phyloP scores from a whole-genome alignment of 2,329 filamentous ascomycete species.

The Nannizziopsis arthrosporioides region DNA sequence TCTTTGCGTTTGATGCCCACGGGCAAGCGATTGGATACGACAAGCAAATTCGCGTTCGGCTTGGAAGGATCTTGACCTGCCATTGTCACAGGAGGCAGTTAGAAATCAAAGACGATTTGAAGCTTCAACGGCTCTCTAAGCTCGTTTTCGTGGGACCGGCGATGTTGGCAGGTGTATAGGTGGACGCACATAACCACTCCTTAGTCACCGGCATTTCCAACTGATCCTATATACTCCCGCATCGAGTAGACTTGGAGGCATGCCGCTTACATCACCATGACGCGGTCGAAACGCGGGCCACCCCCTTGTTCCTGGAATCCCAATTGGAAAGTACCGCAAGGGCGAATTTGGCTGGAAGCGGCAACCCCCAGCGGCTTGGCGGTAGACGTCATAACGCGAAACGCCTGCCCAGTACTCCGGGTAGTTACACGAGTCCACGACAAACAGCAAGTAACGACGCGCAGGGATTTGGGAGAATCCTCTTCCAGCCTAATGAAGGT shows the following conservation, averaged over 20 bases:
- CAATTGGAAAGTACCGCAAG: too few species aligned
- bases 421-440: too few species aligned
- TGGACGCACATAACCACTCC: too few species aligned
- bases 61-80: background rate
- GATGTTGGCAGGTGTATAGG: too few species aligned
- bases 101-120: background rate
- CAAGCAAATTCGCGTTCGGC: constrained; percentile 32
- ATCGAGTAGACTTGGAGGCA: background rate
- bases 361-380: too few species aligned
- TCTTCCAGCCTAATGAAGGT: too few species aligned
- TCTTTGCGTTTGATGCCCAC: constrained; percentile 82
- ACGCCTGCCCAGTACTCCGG: too few species aligned
- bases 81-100: constrained; percentile 1
- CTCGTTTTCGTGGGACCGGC: too few species aligned
- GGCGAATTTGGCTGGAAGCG: background rate
- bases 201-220: background rate
- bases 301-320: background rate
- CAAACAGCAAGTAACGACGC: too few species aligned
- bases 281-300: background rate
- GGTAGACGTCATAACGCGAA: too few species aligned
- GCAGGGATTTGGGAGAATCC: too few species aligned
- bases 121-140: background rate
- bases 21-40: constrained; percentile 83
- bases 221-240: background rate
- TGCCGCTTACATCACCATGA: constrained; percentile 9